Percentiles rank a stretch among this genome's conserved stretches.
Evolutionary conservation across 257 asterid species (phyloP).

Genomic region (Nicotiana otophora): DNA sequence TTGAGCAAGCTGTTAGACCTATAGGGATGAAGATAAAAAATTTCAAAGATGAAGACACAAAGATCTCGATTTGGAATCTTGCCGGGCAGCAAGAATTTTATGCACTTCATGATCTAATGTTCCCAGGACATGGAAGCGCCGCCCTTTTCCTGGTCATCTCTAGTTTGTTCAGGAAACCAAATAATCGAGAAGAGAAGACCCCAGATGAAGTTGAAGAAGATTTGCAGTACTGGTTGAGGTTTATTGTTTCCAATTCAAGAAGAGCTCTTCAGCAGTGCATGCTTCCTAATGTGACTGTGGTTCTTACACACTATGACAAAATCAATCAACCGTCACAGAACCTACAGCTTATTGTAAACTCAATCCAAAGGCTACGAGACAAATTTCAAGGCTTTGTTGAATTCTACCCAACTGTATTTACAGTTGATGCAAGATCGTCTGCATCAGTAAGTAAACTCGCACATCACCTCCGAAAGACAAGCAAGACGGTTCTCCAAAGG

Average conservation of each 20-base stretch:
- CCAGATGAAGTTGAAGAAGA: constrained; percentile 64
- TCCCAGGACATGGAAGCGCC: constrained; percentile 80
- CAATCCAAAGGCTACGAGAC: constrained; percentile 51
- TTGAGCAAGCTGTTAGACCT: constrained; percentile 63
- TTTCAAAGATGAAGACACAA: constrained; percentile 59
- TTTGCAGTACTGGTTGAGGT: constrained; percentile 73
- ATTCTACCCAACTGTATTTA: constrained; percentile 71
- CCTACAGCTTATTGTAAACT: constrained; percentile 34
- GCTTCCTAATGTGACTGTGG: constrained; percentile 72
- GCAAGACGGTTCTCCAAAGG: constrained; percentile 55
- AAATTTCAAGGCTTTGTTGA: constrained; percentile 60
- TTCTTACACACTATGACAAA: constrained; percentile 71
- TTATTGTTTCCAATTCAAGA: constrained; percentile 62
- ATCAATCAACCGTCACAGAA: constrained; percentile 43
- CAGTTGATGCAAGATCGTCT: constrained; percentile 87
- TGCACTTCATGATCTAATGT: constrained; percentile 70
- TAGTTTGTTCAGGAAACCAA: constrained; percentile 58
- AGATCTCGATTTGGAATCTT: constrained; percentile 77
- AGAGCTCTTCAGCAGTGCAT: constrained; percentile 70
- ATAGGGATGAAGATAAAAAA: constrained; percentile 56
- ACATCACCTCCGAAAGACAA: constrained; percentile 52
- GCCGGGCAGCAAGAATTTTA: constrained; percentile 64
- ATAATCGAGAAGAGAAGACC: constrained; percentile 52
- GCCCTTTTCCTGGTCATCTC: constrained; percentile 50
- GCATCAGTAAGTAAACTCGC: constrained; percentile 64